phyloP scores from a whole-genome alignment of 2,329 filamentous ascomycete species.

The Neonectria ditissima region DNA sequence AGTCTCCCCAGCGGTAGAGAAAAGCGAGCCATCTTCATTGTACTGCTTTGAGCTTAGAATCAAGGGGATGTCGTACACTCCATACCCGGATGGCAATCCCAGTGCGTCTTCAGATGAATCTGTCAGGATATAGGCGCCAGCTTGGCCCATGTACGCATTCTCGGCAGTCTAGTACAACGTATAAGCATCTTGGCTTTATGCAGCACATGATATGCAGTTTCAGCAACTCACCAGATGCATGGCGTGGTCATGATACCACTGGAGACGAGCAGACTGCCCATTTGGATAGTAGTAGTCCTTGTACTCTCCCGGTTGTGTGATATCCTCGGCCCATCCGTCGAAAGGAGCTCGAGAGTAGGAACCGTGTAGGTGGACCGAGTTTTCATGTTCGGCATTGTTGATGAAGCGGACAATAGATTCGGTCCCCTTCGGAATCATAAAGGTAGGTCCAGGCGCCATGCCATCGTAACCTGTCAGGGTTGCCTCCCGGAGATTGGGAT shows the following conservation, averaged over 20 bases:
- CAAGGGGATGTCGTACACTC: slow-evolving; percentile 65
- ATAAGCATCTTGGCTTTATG: neutral
- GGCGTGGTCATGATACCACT: slow-evolving; percentile 69
- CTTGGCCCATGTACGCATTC: slow-evolving; percentile 68
- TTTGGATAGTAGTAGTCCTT: slow-evolving; percentile 75
- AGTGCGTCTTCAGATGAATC: slow-evolving; percentile 62
- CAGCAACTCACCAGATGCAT: slow-evolving; percentile 47
- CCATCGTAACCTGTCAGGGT: slow-evolving; percentile 64
- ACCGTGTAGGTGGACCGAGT: slow-evolving; percentile 66
- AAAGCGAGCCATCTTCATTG: slow-evolving; percentile 61
- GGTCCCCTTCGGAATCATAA: slow-evolving; percentile 59
- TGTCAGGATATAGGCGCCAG: slow-evolving; percentile 66
- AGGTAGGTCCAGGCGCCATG: slow-evolving; percentile 65
- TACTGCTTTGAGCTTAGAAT: slow-evolving; percentile 64
- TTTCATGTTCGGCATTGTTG: slow-evolving; percentile 59
- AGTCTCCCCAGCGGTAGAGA: slow-evolving; percentile 57
- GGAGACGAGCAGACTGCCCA: slow-evolving; percentile 59
- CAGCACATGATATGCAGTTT: neutral
- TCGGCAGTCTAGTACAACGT: slow-evolving; percentile 55
- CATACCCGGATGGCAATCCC: slow-evolving; percentile 61
- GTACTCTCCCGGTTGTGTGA: slow-evolving; percentile 62
- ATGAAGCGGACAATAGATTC: slow-evolving; percentile 66
- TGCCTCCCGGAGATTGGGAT: slow-evolving; percentile 49
- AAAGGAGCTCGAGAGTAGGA: slow-evolving; percentile 54
- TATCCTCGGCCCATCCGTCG: slow-evolving; percentile 63